These are phyloP conservation scores for Cyclospora cayetanensis DNA, from an alignment of 169 alveolate species.

Conservation along the genomic window DNA sequence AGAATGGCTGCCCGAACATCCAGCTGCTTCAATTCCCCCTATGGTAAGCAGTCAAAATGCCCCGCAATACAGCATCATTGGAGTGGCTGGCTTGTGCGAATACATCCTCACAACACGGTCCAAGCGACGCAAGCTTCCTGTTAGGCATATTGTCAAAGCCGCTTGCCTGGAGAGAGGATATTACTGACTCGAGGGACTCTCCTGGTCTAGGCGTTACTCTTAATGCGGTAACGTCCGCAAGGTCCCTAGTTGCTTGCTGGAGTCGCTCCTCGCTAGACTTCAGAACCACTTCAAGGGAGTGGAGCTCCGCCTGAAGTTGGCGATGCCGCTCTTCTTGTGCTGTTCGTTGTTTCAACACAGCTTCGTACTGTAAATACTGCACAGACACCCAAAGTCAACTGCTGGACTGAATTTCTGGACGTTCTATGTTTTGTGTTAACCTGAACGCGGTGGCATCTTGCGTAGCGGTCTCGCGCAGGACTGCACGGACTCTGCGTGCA, in stretches of 20 bases:
- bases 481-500: neutral
- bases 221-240: slow-evolving; percentile 10
- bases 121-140: slow-evolving; percentile 48
- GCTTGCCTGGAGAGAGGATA: slow-evolving; percentile 11
- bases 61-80: too few relatives aligned
- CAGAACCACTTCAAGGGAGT: neutral
- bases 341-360: neutral
- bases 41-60: neutral
- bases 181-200: neutral
- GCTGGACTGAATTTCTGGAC: neutral
- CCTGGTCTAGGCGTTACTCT: neutral
- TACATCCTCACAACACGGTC: too few relatives aligned
- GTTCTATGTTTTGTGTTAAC: neutral
- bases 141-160: neutral
- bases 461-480: neutral
- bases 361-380: slow-evolving; percentile 5
- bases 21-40: slow-evolving; percentile 61
- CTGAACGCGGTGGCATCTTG: neutral
- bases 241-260: neutral
- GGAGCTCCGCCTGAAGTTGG: neutral
- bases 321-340: slow-evolving; percentile 9
- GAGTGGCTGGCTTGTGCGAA: too few relatives aligned
- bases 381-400: neutral
- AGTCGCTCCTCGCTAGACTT: slow-evolving; percentile 9
- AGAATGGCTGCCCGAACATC: slow-evolving; percentile 49